Conservation (phyloP, 257 asterid species). For the Voacanga thouarsii region DNA sequence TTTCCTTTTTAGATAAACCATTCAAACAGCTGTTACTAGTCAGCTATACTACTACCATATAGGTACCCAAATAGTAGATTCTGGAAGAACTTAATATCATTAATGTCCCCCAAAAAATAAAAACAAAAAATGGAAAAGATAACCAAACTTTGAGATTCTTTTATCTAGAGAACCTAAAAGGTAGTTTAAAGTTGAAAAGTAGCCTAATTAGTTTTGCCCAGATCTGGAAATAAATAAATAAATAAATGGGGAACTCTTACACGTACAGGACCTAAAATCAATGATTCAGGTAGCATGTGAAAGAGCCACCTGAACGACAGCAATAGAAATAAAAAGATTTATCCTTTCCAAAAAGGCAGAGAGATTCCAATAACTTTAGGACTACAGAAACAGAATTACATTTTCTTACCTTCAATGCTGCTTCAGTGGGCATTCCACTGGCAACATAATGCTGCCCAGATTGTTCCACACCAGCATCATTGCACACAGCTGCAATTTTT, state of each 20-base stretch:
- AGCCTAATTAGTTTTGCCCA: not conserved
- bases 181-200: not conserved
- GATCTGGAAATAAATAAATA: not conserved
- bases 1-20: no score
- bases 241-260: not conserved
- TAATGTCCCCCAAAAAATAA: not conserved
- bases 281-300: not conserved
- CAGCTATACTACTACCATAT: not conserved
- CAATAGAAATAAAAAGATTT: not conserved
- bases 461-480: constrained; percentile 87
- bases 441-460: constrained; percentile 72
- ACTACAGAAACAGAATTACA: not conserved
- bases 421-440: constrained; percentile 95
- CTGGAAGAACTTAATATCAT: not conserved
- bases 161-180: not conserved
- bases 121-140: not conserved
- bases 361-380: not conserved
- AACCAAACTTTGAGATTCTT: not conserved
- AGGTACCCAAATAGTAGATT: not conserved
- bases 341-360: not conserved
- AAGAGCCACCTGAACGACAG: not conserved
- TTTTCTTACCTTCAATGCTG: constrained; percentile 78
- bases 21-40: not conserved
- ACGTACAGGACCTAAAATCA: not conserved
- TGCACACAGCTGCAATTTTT: constrained; percentile 89